Conservation (phyloP, 768 basidiomycete genomes). For the Macrolepiota dolichaula region DNA sequence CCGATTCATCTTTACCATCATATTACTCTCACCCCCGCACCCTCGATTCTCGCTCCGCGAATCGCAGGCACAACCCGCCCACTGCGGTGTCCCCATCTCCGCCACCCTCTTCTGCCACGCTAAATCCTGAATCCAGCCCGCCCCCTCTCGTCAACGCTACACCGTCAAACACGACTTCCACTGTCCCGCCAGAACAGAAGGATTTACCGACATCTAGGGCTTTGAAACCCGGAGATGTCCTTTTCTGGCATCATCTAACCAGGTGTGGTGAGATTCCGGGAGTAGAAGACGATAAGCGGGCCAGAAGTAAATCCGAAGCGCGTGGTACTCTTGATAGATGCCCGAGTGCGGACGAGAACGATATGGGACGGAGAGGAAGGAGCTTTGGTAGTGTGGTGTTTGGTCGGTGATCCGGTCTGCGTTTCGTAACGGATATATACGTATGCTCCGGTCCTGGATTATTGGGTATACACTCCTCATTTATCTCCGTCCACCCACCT, state of each 20-base stretch:
- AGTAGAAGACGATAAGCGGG: constrained; percentile 59
- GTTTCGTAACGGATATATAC: neutral
- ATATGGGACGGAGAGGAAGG: constrained; percentile 6
- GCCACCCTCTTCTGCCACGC: constrained; percentile 9
- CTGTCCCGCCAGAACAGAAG: constrained; percentile 28
- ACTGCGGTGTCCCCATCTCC: constrained; percentile 6
- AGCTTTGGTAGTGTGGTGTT: constrained; percentile 8
- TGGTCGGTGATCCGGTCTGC: constrained; percentile 10
- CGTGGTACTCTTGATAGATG: neutral
- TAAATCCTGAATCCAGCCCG: constrained; percentile 18
- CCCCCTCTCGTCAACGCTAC: constrained; percentile 24
- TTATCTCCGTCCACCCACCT: neutral
- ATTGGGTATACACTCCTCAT: neutral
- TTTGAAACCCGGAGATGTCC: constrained; percentile 55
- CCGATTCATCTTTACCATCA: constrained; percentile 18
- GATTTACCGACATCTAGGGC: constrained; percentile 34
- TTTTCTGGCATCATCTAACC: constrained; percentile 76
- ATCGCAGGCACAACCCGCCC: constrained; percentile 11
- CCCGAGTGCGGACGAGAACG: neutral
- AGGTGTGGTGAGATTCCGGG: constrained; percentile 72
- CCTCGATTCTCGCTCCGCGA: constrained; percentile 19
- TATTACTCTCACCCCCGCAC: constrained; percentile 11
- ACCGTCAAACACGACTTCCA: constrained; percentile 20
- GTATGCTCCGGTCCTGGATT: neutral
- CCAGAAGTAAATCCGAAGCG: constrained; percentile 28